A percentile compares a stretch with the other conserved stretches of the same genome.
phyloP scores from a whole-genome alignment of 805 yeast genomes.

The Yarrowia deformans region DNA sequence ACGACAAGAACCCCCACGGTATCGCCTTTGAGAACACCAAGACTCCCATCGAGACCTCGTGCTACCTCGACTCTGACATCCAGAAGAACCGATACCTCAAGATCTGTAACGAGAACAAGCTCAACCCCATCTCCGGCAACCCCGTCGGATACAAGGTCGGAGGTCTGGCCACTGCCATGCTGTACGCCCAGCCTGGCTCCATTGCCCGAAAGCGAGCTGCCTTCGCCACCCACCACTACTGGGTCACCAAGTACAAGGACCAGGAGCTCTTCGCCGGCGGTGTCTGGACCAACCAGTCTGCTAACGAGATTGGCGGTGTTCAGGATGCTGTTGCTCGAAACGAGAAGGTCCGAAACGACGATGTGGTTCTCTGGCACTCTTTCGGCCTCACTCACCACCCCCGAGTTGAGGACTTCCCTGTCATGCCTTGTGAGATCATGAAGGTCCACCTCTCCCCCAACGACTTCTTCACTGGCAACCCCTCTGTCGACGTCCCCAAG shows the following conservation, averaged over 20 bases:
- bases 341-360: constrained; percentile 75
- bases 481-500: constrained; percentile 79
- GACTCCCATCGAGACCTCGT: constrained; percentile 71
- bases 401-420: constrained; percentile 86
- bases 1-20: constrained; percentile 66
- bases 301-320: constrained; percentile 71
- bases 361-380: constrained; percentile 81
- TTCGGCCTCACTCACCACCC: constrained; percentile 84
- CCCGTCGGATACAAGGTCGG: constrained; percentile 81
- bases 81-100: constrained; percentile 77
- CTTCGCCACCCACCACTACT: constrained; percentile 77
- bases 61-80: constrained; percentile 75
- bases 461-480: constrained; percentile 79
- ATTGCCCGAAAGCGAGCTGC: constrained; percentile 74
- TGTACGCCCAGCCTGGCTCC: constrained; percentile 69
- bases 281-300: constrained; percentile 84
- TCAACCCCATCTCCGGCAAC: constrained; percentile 71
- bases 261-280: constrained; percentile 81
- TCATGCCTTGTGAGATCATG: constrained; percentile 84
- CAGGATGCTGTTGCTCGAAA: constrained; percentile 69
- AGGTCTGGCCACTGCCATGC: constrained; percentile 81
- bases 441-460: constrained; percentile 70
- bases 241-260: constrained; percentile 82
- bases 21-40: constrained; percentile 73
- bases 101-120: constrained; percentile 74